Evolutionary conservation across 345 rosid genomes (phyloP), one percentile per base, ranked within the genome.

Genomic region (Acer saccharum): DNA sequence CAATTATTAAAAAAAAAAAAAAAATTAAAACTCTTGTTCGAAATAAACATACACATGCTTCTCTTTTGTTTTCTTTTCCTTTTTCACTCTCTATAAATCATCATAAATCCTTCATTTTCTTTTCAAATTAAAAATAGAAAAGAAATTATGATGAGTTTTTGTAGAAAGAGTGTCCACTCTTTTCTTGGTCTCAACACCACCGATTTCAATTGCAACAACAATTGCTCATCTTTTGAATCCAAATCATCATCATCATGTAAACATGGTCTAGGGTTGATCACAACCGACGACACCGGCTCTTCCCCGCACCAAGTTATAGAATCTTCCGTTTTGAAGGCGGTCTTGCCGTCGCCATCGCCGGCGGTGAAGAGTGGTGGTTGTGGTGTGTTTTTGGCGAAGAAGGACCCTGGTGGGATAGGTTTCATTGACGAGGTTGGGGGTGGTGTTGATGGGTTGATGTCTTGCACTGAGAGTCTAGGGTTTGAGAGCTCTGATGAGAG

Each of bases 381-480:
- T 43, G 46, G 10, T 23, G 62, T n/a, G 21, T n/a, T 32, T 32
- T 20, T n/a, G 64, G 12, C 52, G 9, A 87, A 75, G 81, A 86
- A 78, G 65, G 90, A 84, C 61, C 87, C 79, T 0, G 84, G 81
- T 3, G 87, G 82, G 74, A 64, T 83, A 10, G 81, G 87, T 2
- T 88, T 86, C 78, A 23, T 81, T 29, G 91, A 90, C 35, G 87
- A 88, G 58, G 73, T 83, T 7, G 92, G 89, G 4, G 88, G 88
- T 0, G 88, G 81, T 7, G 82, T 81, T 70, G 82, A 86, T 66
- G 93, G 95, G 41, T 70, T 92, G 76, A 87, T 78, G 91, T 89
- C 92, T 11, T 94, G 97, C 69, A 94, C 97, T 2, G 98, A 94
- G 89, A 89, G 93, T 76, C 81, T 94, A 17, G 98, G 98, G 74